phyloP scores from a whole-genome alignment of 2,329 filamentous ascomycete genomes.

The Pseudogymnoascus sp. region DNA sequence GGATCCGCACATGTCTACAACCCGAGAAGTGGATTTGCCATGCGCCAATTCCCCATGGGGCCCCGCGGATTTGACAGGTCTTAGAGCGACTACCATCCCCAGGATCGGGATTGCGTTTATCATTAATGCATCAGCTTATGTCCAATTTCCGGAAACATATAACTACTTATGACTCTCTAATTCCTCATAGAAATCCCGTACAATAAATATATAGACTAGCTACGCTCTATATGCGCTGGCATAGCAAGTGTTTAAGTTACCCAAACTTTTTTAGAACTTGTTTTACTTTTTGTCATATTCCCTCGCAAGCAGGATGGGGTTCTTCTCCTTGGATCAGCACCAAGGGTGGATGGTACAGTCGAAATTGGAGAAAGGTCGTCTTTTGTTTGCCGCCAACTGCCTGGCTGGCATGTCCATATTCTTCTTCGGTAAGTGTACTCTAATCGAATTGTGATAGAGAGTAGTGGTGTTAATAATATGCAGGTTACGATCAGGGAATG shows the following conservation, averaged over 20 bases:
- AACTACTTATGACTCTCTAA: neutral
- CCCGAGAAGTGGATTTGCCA: neutral
- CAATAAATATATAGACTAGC: neutral
- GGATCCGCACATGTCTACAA: neutral
- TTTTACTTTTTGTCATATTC: neutral
- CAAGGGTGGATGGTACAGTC: neutral
- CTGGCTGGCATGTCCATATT: conserved; percentile 62
- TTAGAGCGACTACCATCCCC: neutral
- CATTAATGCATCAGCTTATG: neutral
- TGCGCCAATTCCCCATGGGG: neutral
- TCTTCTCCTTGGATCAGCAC: neutral
- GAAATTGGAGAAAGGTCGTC: conserved; percentile 37
- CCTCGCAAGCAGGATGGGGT: neutral
- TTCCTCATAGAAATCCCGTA: neutral
- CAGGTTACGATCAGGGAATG: conserved; percentile 48
- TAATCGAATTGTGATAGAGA: neutral
- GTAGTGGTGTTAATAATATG: neutral
- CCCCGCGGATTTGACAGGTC: neutral
- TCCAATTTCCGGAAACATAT: neutral
- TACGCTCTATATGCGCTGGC: neutral
- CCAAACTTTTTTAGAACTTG: neutral
- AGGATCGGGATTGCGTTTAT: neutral
- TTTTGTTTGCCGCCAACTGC: conserved; percentile 56
- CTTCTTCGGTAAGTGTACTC: conserved; percentile 48
- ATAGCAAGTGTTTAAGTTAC: neutral